Evolutionary conservation across 257 asterid genomes (phyloP), one percentile per base, ranked within the genome.

Genomic region (Solanum virginianum): DNA sequence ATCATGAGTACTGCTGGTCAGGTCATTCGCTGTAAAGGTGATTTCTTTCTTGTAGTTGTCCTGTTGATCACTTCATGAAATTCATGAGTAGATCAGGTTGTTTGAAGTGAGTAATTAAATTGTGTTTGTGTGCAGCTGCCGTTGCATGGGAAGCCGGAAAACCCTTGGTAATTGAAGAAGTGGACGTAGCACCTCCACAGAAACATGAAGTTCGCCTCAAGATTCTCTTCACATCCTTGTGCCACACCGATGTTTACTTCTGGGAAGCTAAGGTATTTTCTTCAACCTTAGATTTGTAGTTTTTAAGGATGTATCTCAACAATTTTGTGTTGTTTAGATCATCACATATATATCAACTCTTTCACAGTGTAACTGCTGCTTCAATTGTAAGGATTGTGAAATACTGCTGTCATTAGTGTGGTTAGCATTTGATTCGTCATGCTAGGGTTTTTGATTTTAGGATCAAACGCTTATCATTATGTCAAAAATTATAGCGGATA

Each of bases 121-220:
- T 32, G 39, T 36, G 12, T 72, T 74, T 62, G 39, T 85, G 49
- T 84, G 80, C 51, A 95, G 99, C 98, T 17, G 99, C 99, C 49
- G 93, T 95, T 86, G 91, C 98, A 29, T 95, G 98, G 99, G 99
- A 96, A 81, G 93, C 99, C 0, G 96, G 97, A 80, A 94, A 96
- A 87, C 99, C 99, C 3, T 84, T 96, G 88, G 98, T 91, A 92
- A 92, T 96, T 4, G 98, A 96, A 80, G 94, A 94, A 85, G 94
- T 94, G 22, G 98, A 96, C 87, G 99, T 96, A 90, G 96, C 97
- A 18, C 98, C 99, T 9, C 99, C 99, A 49, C 99, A 95, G 91
- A 92, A 92, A 69, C 88, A 88, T 93, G 99, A 94, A 87, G 99
- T 94, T 83, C 98, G 98, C 12, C 15, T 96, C 84, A 93, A 92